Evolutionary conservation across 2,329 filamentous ascomycete species (phyloP).

Genomic region (Ilyonectria sp.): DNA sequence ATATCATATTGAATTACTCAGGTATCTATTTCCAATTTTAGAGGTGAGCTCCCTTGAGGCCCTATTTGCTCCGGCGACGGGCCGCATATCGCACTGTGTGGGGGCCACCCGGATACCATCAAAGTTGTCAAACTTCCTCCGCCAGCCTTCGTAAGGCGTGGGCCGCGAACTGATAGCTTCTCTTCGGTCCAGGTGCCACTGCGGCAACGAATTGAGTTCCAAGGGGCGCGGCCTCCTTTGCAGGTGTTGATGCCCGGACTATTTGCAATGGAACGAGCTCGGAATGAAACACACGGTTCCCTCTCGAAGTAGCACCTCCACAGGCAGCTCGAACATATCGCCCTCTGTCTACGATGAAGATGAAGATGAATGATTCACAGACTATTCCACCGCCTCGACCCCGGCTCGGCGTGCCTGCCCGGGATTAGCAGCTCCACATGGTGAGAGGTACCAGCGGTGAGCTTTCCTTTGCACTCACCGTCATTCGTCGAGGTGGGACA

Average conservation of each 20-base stretch:
- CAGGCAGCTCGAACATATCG: conserved; percentile 3
- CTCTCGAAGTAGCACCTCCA: neutral
- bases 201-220: conserved; percentile 22
- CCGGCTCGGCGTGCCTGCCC: conserved; percentile 2
- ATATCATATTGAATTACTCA: too few species aligned
- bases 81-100: too few species aligned
- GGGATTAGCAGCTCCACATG: conserved; percentile 7
- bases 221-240: conserved; percentile 1
- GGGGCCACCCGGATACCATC: too few species aligned
- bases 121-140: too few species aligned
- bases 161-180: neutral
- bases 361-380: neutral
- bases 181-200: conserved; percentile 25
- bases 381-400: neutral
- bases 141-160: too few species aligned
- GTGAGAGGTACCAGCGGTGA: conserved; percentile 21
- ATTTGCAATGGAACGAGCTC: neutral
- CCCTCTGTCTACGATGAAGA: neutral
- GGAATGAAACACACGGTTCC: neutral
- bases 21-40: too few species aligned
- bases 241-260: neutral
- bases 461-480: conserved; percentile 3
- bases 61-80: too few species aligned
- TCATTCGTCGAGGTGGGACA: conserved; percentile 14
- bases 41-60: too few species aligned